These are phyloP conservation scores for Daldinia grandis DNA, from an alignment of 495 filamentous ascomycete genomes.

Conservation along the genomic window DNA sequence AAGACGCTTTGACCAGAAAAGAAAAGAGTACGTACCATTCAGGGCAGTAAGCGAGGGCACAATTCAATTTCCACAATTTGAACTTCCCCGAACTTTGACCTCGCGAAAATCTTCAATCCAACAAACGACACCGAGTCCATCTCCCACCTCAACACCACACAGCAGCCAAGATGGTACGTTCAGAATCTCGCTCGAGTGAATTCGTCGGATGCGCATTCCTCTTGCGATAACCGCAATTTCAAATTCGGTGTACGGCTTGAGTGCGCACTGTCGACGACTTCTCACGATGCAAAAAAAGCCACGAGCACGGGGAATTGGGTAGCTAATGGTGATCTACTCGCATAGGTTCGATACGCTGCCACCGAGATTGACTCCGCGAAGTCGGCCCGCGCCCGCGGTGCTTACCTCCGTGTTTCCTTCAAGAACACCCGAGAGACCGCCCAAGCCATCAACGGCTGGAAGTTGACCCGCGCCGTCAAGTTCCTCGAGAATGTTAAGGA, in stretches of 20 bases:
- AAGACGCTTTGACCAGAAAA: conserved; percentile 9
- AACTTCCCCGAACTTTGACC: conserved; percentile 39
- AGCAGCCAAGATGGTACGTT: conserved; percentile 49
- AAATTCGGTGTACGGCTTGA: conserved; percentile 1
- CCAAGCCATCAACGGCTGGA: conserved; percentile 99
- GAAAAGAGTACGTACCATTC: conserved; percentile 16
- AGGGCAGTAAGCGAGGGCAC: conserved; percentile 48
- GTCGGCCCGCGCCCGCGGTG: conserved; percentile 95
- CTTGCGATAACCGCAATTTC: conserved; percentile 7
- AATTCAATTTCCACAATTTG: conserved; percentile 49
- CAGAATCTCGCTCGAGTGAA: neutral
- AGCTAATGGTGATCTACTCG: conserved; percentile 50
- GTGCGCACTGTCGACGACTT: conserved; percentile 3
- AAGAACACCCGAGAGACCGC: conserved; percentile 99
- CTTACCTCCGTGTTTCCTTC: conserved; percentile 98
- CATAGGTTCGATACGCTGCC: conserved; percentile 96
- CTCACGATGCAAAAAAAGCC: neutral
- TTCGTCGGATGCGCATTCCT: neutral
- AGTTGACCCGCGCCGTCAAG: conserved; percentile 88
- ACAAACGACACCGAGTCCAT: conserved; percentile 47
- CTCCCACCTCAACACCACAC: conserved; percentile 40
- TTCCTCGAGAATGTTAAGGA: conserved; percentile 97
- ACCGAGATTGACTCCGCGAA: conserved; percentile 86
- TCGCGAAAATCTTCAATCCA: conserved; percentile 45
- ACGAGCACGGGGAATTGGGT: neutral